A percentile compares a stretch with the other conserved stretches of the same genome.
Evolutionary conservation across 2,329 filamentous ascomycete species (phyloP).

Genomic region (Fusarium chaquense): DNA sequence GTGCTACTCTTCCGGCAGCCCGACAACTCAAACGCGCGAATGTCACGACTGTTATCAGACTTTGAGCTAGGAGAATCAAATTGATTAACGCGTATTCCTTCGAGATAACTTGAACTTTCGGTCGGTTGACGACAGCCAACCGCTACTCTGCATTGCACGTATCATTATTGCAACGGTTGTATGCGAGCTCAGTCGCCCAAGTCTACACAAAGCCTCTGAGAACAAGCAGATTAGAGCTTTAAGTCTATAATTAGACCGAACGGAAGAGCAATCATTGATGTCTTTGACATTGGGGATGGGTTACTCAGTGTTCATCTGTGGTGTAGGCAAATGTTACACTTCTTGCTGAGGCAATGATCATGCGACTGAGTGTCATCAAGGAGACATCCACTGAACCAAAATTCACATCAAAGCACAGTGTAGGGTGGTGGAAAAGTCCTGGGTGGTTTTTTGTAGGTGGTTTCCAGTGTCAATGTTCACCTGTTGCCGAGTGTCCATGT

Average conservation of each 20-base stretch:
- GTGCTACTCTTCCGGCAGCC: background rate
- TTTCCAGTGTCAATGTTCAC: accelerated
- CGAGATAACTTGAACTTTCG: background rate
- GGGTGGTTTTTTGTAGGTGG: background rate
- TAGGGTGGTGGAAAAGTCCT: accelerated
- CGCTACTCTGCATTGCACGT: background rate
- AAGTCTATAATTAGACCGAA: too few species aligned
- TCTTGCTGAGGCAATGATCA: background rate
- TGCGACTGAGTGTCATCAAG: too few species aligned
- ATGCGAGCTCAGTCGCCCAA: background rate
- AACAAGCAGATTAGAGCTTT: too few species aligned
- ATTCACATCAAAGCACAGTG: accelerated
- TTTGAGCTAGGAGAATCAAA: background rate
- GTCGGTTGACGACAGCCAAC: background rate
- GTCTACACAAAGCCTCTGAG: too few species aligned
- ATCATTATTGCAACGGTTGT: background rate
- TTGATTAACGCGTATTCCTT: background rate
- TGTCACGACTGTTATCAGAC: background rate
- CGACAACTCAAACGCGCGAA: background rate
- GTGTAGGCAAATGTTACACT: background rate
- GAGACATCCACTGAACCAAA: too few species aligned
- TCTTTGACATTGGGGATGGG: background rate
- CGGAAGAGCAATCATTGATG: background rate
- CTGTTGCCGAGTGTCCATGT: background rate
- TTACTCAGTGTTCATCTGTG: too few species aligned